Evolutionary conservation across 1,284 basidiomycete genomes (phyloP), one percentile per base, ranked within the genome.

Genomic region (Naganishia cerealis): DNA sequence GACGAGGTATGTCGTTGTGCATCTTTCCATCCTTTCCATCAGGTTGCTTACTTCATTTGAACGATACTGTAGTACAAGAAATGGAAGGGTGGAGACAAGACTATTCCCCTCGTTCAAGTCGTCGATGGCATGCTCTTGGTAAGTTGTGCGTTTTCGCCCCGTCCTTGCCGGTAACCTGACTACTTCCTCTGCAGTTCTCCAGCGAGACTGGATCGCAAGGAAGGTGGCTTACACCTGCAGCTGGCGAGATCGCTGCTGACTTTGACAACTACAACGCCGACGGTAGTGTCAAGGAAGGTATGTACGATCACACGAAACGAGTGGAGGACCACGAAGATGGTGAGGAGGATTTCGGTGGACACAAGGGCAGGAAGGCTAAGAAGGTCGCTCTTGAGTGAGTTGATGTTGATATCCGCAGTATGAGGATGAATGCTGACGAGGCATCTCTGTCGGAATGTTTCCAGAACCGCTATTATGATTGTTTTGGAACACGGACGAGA

Each of bases 41-140:
- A 9, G 29, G 13, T 55, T 10, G 24, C 10, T 29, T 12, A 15
- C 40, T 9, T 42, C 9, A 18, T 42, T n/a, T 36, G 21, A 10
- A 16, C 15, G 38, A 21, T 12, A n/a, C 29, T 55, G 6, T 42
- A 70, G 69, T 70, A 70, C 69, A 55, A 67, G 24, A 67, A 67
- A 42, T 70, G 69, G 69, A 59, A 67, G 43, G 54, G 52, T 26
- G 69, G 69, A 40, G 69, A 70, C 55, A 70, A 70, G 69, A 65
- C 66, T 21, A 65, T 70, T 55, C 59, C 69, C 26, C 26, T 57
- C 38, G 42, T 58, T 40, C 59, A 56, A 29, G 67, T 71, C 57
- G 56, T 67, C 29, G 57, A 66, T 24, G 58, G 48, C 50, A 63
- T 63, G 48, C 67, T 61, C 40, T 36, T 65, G 29, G 67, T 71